Base-by-base conservation (phyloP, 805 yeast species). In the Ogataea nonfermentans region DNA sequence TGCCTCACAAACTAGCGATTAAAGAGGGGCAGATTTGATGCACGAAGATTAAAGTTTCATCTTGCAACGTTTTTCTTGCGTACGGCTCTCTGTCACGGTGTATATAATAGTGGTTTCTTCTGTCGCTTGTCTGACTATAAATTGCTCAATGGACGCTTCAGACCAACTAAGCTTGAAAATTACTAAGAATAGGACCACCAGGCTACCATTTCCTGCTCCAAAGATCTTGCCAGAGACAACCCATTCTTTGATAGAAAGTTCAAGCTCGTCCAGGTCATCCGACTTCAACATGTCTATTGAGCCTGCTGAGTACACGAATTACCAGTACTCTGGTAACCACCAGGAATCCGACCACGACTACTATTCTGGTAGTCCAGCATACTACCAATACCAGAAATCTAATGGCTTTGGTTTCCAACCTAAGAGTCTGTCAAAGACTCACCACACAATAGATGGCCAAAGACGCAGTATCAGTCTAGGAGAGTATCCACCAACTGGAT, bases 11-110 rank as follows among this genome's bases (percentile, higher is more conserved):
- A 23, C 26, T 17, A 14, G 23, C 14, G 12, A 19, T 26, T 23
- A 19, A 19, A 25, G n/a, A 28, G 32, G n/a, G 23, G 24, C 29
- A 37, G 41, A 31, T 37, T 31, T 37, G 23, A 37, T 24, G 41
- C 36, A 37, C 27, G 15, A 17, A n/a, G 32, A 25, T 14, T 15
- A 9, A 37, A 17, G 22, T 19, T 8, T 8, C 22, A 6, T 9
- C 23, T 4, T 20, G 22, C 10, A 28, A 35, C 32, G 32, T 19
- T 35, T 35, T 28, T 35, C 22, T 35, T 35, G 29, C 24, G 22
- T 19, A 19, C 14, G 32, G 9, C 6, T 19, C 5, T 11, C 16
- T 14, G 4, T 4, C 24, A 10, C 17, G 24, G 24, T 6, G 9
- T 29, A 28, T 28, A 17, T 22, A 30, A 16, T 8, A 6, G 14